phyloP scores from a whole-genome alignment of 306 rosid genomes.

The Castanea mollissima region DNA sequence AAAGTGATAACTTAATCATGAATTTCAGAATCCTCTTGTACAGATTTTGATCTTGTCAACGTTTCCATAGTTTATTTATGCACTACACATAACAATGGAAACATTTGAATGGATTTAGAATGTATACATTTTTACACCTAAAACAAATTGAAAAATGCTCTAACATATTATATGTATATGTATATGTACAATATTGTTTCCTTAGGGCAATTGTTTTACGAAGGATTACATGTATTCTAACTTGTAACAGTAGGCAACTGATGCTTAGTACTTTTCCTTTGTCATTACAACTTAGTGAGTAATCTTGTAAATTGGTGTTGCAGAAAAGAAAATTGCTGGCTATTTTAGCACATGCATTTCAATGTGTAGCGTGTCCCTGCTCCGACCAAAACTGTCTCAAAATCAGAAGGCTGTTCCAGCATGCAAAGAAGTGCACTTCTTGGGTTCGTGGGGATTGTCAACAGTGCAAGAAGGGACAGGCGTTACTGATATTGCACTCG shows the following conservation, averaged over 20 bases:
- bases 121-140: too few species aligned
- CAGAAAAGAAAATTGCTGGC: slow-evolving; percentile 26
- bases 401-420: slow-evolving; percentile 33
- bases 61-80: not conserved
- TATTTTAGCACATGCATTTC: slow-evolving; percentile 33
- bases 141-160: too few species aligned
- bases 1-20: not conserved
- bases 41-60: not conserved
- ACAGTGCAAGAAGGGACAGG: slow-evolving; percentile 38
- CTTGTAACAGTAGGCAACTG: too few species aligned
- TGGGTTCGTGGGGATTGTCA: slow-evolving; percentile 31
- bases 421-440: slow-evolving; percentile 36
- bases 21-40: not conserved
- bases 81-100: too few species aligned
- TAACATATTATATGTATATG: too few species aligned
- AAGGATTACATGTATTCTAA: too few species aligned
- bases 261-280: not conserved
- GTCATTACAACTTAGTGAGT: not conserved
- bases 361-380: slow-evolving; percentile 40
- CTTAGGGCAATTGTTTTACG: too few species aligned
- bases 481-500: slow-evolving; percentile 20
- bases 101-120: too few species aligned
- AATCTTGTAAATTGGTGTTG: not conserved
- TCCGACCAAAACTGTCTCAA: slow-evolving; percentile 29
- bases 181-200: too few species aligned